Base-by-base conservation (phyloP, 345 rosid species). In the Cardiospermum halicacabum region DNA sequence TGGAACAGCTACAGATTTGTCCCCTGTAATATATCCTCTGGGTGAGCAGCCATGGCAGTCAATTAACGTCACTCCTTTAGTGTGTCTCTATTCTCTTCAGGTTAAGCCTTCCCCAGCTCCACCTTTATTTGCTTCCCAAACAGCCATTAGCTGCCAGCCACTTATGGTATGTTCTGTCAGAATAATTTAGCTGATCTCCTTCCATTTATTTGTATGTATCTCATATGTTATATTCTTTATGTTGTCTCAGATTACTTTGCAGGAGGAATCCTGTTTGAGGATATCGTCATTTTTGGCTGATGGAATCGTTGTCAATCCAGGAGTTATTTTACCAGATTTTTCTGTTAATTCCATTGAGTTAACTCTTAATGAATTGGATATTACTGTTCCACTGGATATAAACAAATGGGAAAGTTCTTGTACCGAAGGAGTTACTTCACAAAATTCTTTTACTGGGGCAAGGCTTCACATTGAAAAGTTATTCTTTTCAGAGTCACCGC, bases 181-280 rank as follows among this genome's bases (percentile, higher is more conserved):
- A 18, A 64, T 53, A 50, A 58, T 55, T 64, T 48, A 16, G 28
- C 53, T 54, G 9, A 54, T 6, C 26, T 22, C 39, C 56, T 67
- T 59, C 68, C 34, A 2, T 39, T 58, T 49, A 7, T 55, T 54
- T 50, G 22, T 39, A 36, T 11, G 32, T 34, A 36, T 71, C 36
- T 65, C 50, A n/a, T 59, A 62, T 53, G 51, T 74, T 19, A 67
- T 15, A 22, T 60, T 66, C 56, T 2, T 47, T 7, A 22, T 65
- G 36, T 56, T 82, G 70, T 54, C 55, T 74, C 83, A 94, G 99
- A 75, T 94, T 70, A 84, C 85, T 77, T 93, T 94, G 74, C 96
- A 94, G 75, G 99, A 94, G 82, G 97, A 91, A 82, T 89, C 96
- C 55, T 91, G 96, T 80, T 79, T 94, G 75, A 89, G 99, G 74